Evolutionary conservation across 805 yeast species (phyloP), one percentile per base, ranked within the genome.

Genomic region (Nakazawaea siamensis): DNA sequence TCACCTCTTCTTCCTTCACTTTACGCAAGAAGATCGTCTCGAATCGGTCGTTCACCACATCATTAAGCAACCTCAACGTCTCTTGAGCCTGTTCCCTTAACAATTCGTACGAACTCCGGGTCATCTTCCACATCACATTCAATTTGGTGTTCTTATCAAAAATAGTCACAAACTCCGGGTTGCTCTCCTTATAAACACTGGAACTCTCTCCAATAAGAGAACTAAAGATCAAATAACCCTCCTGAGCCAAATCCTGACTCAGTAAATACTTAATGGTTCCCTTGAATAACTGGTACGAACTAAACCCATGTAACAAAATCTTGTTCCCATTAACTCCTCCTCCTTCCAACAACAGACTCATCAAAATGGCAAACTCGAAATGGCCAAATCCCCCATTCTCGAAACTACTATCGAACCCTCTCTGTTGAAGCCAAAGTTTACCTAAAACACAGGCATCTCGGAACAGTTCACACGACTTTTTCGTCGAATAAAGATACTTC

Each of bases 271-370:
- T 76, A 38, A 92, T 67, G 2, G 84, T 76, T 52, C 94, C 96
- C 53, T 85, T 88, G 65, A 92, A 92, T 34, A 92, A 62, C 60
- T 92, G 98, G 53, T 87, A 92, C 16, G 94, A 80, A 3, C 95
- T 86, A 55, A 82, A 90, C 1, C 97, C 98, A 46, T 79, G 80
- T 25, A 87, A 56, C 37, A 92, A 64, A 17, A 86, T 78, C 48
- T 77, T 81, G 48, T 79, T 80, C 11, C 94, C 92, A 44, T 66
- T 68, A 5, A 62, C 55, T 40, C 90, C 88, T 46, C 94, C 94
- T 47, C 96, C 96, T 42, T 78, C 76, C 28, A 92, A 62, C 35
- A 92, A 60, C 1, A 87, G 81, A 27, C 94, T 79, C 77, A 86
- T 74, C 33, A 90, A 56, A 25, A 80, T 60, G 20, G 87, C 79